Percentiles rank a stretch among this genome's conserved stretches.
Evolutionary conservation across 495 filamentous ascomycete species (phyloP).

Genomic region (Haplographium delicatum): DNA sequence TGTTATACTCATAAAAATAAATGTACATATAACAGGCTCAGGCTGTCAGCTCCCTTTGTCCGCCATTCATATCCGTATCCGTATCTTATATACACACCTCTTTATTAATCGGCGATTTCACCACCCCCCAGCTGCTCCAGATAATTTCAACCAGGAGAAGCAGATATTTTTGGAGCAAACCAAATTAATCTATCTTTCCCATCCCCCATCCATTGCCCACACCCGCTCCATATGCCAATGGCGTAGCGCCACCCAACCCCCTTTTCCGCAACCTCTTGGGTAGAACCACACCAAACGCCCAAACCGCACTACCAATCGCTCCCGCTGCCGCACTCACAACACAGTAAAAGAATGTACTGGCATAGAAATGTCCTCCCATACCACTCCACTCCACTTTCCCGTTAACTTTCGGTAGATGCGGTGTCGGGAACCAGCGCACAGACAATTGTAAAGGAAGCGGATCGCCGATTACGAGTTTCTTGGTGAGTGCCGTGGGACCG

Average conservation of each 20-base stretch:
- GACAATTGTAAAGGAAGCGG: conserved; percentile 73
- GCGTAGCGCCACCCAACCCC: conserved; percentile 48
- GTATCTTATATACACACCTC: no score
- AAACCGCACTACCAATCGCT: conserved; percentile 46
- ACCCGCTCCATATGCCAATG: conserved; percentile 41
- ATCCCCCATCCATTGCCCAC: conserved; percentile 44
- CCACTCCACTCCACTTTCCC: conserved; percentile 52
- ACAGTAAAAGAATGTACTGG: conserved; percentile 61
- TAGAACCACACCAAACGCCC: conserved; percentile 60
- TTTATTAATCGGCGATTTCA: no score
- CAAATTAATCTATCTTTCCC: conserved; percentile 35
- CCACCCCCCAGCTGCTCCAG: no score
- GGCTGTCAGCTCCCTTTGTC: no score
- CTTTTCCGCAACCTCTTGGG: conserved; percentile 45
- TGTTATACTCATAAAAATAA: no score
- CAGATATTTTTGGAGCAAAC: no score
- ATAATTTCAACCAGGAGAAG: no score
- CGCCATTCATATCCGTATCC: no score
- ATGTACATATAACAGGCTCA: no score
- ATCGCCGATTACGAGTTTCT: conserved; percentile 79
- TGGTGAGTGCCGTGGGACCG: conserved; percentile 40
- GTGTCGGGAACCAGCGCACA: conserved; percentile 81
- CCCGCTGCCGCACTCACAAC: conserved; percentile 53
- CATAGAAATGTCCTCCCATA: conserved; percentile 61
- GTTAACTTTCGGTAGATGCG: conserved; percentile 53